These are phyloP conservation scores for Heritiera littoralis DNA, from an alignment of 345 rosid genomes.

Conservation along the genomic window DNA sequence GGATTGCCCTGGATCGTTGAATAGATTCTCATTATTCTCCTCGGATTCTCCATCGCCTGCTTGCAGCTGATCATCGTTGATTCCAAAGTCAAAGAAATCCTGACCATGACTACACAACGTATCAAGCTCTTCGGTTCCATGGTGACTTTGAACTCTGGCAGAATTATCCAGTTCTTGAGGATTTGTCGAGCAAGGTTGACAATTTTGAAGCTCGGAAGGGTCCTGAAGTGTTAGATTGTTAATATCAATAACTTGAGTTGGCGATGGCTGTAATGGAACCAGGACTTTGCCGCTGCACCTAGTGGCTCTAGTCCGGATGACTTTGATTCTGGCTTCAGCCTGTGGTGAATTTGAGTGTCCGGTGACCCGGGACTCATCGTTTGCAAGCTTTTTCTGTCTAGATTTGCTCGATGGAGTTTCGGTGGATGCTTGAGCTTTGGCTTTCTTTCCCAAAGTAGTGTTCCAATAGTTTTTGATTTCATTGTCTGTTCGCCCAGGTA, in stretches of 20 bases:
- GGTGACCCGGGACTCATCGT: background rate
- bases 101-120: background rate
- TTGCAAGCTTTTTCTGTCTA: background rate
- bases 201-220: background rate
- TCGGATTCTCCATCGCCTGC: background rate
- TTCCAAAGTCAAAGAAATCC: constrained; percentile 27
- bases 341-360: background rate
- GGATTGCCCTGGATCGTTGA: background rate
- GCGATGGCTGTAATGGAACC: constrained; percentile 15
- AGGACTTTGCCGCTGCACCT: constrained; percentile 30
- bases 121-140: background rate
- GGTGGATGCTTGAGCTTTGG: constrained; percentile 15
- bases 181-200: background rate
- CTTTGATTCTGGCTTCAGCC: constrained; percentile 12
- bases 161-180: background rate
- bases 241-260: background rate
- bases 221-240: background rate
- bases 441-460: constrained; percentile 50
- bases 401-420: background rate
- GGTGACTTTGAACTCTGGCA: background rate
- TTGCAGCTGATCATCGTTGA: constrained; percentile 7
- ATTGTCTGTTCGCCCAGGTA: constrained; percentile 73
- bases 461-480: constrained; percentile 72
- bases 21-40: background rate
- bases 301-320: constrained; percentile 38